Evolutionary conservation across 148 eudicot species (phyloP).

Genomic region (Diospyros kaki): DNA sequence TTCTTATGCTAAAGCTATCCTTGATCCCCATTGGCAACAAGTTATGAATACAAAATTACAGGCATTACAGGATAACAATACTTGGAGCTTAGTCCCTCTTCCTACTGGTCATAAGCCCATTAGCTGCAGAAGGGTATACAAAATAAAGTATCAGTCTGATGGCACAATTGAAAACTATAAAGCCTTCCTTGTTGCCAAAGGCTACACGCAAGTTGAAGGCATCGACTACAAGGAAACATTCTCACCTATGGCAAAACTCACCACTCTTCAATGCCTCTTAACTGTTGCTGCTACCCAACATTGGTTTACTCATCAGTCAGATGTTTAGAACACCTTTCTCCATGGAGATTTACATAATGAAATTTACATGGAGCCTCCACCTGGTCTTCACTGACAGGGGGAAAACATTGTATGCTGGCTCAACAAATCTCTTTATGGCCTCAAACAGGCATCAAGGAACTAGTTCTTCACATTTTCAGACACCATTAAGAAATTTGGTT

Average conservation of each 20-base stretch:
- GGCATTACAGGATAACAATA: background rate
- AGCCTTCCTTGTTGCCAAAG: background rate
- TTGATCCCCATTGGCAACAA: background rate
- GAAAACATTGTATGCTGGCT: constrained; percentile 4
- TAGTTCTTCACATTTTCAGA: background rate
- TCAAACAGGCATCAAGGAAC: background rate
- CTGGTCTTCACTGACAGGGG: background rate
- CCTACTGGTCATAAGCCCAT: background rate
- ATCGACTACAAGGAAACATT: background rate
- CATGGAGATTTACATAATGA: background rate
- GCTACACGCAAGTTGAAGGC: background rate
- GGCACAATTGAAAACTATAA: background rate
- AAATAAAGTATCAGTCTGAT: background rate
- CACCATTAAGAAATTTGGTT: background rate
- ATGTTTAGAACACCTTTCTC: background rate
- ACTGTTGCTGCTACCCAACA: background rate
- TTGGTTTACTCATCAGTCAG: background rate
- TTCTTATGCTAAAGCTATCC: background rate
- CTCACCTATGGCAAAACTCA: background rate
- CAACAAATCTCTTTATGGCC: constrained; percentile 3
- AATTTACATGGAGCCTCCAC: background rate
- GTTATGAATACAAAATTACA: background rate
- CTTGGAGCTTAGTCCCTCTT: background rate
- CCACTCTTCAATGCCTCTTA: background rate
- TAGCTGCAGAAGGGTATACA: background rate